Base-by-base conservation (phyloP, 192 early-diverging fungal genomes). In the Backusella macrospora region DNA sequence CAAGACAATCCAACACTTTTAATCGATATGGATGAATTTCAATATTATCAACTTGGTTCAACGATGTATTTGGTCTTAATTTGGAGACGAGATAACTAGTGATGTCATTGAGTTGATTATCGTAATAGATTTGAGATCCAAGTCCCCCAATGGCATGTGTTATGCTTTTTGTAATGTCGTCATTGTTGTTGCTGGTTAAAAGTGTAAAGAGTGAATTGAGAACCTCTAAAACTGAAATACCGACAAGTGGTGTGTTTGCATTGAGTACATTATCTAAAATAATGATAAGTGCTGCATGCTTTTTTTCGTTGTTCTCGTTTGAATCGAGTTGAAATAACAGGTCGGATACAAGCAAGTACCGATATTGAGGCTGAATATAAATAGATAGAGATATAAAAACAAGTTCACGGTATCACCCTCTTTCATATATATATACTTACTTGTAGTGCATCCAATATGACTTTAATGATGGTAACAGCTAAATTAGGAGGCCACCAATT, bases 91-190 rank as follows among this genome's bases (percentile, higher is more conserved):
- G 77, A 70, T 85, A 82, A 16, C 82, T 80, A 34, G 85, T 83
- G 16, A 88, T 88, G 48, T 88, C 85, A 29, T 82, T 81, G 5
- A 86, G 62, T 73, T 88, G 87, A 52, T 86, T 86, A 6, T 82
- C 78, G 59, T 88, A 88, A 44, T 88, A 88, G 18, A 82, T 84
- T 52, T 88, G 87, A 3, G 80, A 84, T 9, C 81, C 84, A 21
- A 88, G 73, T n/a, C 85, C 85, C 26, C 68, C 69, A 26, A 79
- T 79, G 6, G 64, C 59, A 39, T 75, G 62, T 26, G 59, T 38
- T 8, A 79, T 37, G 9, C 59, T 62, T 43, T 73, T 6, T 72
- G 73, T 7, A 72, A 3, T 21, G 3, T 59, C 21, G 21, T 26
- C 26, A 23, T 59, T 39, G 82, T 37, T 14, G 79, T 78, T 48